Evolutionary conservation across 1,284 basidiomycete genomes (phyloP), one percentile per base, ranked within the genome.

Genomic region (Naganishia sp.): DNA sequence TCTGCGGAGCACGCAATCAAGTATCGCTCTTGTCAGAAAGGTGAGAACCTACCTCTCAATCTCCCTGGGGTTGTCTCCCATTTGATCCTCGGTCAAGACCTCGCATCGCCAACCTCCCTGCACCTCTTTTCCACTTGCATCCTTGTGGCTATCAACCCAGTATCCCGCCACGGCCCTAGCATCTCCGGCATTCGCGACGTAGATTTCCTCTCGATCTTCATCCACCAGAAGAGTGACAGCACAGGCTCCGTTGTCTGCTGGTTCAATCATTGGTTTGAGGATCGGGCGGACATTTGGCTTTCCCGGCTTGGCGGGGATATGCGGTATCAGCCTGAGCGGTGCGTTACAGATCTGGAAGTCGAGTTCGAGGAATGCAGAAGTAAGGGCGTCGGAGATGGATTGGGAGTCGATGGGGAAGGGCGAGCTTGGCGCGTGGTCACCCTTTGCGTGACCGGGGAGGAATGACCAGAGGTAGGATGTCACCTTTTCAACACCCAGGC

Each of bases 111-210:
- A 98, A 67, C 81, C 81, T 16, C 85, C 85, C 42, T 73, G 69
- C 15, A 67, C 72, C 10, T 61, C 68, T 21, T 80, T 80, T 6
- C 87, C 72, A 85, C 73, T 86, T 82, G 10, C 81, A 81, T 56
- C 82, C 82, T 57, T 83, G 81, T 71, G 75, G 50, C 77, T 72
- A 0, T 66, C 61, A 1, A 72, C 87, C 89, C 92, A 95, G 67
- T 92, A 86, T 33, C 96, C 96, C 15, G 95, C 94, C 2, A 99
- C 92, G 11, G 96, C 96, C 52, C 96, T 86, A 73, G 90, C 90
- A 77, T 99, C 96, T 2, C 96, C 96, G 6, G 94, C 89, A 71
- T 89, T 89, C 2, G 96, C 95, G 45, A 97, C 86, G 73, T 94
- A 94, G 44, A 97, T 78, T 73, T 92, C 87, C 56, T 84, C 84